phyloP scores from a whole-genome alignment of 1,284 basidiomycete genomes.

The Tetrapyrgos nigripes region DNA sequence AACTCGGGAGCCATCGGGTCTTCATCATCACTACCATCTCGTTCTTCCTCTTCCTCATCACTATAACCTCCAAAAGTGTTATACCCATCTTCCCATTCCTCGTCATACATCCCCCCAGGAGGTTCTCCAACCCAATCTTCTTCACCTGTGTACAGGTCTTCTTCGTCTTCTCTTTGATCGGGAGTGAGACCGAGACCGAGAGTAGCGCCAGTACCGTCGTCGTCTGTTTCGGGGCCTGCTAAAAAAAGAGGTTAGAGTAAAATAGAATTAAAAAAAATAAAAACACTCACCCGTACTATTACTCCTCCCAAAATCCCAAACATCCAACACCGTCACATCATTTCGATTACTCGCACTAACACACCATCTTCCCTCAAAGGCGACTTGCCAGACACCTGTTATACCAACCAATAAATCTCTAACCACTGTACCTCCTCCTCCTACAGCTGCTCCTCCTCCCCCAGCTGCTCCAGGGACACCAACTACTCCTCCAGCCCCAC shows the following conservation, averaged over 20 bases:
- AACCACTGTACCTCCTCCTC: conserved; percentile 80
- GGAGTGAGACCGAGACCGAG: too few relatives aligned
- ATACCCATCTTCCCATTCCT: conserved; percentile 52
- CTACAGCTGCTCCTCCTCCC: neutral
- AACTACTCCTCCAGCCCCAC: conserved; percentile 1
- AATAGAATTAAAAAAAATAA: too few relatives aligned
- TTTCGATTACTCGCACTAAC: conserved; percentile 90
- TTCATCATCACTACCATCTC: neutral
- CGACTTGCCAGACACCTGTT: conserved; percentile 96
- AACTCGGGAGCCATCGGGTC: neutral
- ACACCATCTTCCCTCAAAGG: too few relatives aligned
- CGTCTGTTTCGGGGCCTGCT: too few relatives aligned
- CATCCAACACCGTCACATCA: conserved; percentile 81
- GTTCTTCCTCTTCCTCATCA: conserved; percentile 37
- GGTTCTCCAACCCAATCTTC: conserved; percentile 63
- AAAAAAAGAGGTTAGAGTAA: too few relatives aligned
- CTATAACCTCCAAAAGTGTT: too few relatives aligned
- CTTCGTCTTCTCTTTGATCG: neutral
- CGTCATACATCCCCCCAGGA: conserved; percentile 57
- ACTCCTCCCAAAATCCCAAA: conserved; percentile 85
- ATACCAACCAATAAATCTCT: conserved; percentile 89
- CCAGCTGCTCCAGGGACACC: neutral
- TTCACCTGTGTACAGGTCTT: conserved; percentile 27
- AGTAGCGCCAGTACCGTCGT: too few relatives aligned
- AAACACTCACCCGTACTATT: too few relatives aligned